Conservation (phyloP, 2,329 filamentous ascomycete species). For the Fusarium sp. region DNA sequence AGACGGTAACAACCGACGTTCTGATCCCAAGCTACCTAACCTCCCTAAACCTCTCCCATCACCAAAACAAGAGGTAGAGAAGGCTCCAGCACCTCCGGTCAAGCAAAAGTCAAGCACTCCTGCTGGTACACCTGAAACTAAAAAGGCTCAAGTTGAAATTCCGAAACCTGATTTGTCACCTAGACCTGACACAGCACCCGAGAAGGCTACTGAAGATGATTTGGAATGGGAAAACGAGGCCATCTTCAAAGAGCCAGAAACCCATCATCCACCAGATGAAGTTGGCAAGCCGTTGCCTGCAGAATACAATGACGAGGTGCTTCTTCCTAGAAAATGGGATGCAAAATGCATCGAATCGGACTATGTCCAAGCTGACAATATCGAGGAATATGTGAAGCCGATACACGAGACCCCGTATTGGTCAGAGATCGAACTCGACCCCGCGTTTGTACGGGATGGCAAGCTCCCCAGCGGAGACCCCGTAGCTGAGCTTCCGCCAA, state of each 20-base stretch:
- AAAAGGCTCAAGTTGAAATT: slow-evolving; percentile 23
- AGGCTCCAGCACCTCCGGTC: not conserved
- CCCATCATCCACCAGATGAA: slow-evolving; percentile 59
- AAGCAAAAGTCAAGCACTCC: slow-evolving; percentile 26
- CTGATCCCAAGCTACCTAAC: slow-evolving; percentile 18
- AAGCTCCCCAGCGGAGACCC: slow-evolving; percentile 44
- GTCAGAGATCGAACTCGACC: slow-evolving; percentile 59
- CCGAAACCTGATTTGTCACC: slow-evolving; percentile 19
- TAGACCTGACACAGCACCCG: slow-evolving; percentile 17
- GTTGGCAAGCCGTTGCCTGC: slow-evolving; percentile 62
- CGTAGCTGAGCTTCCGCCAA: slow-evolving; percentile 27
- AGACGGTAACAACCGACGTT: slow-evolving; percentile 31
- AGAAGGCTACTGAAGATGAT: slow-evolving; percentile 47
- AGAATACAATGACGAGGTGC: slow-evolving; percentile 61
- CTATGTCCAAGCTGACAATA: slow-evolving; percentile 61
- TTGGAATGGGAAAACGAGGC: slow-evolving; percentile 57
- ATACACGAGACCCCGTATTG: slow-evolving; percentile 60
- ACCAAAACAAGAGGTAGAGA: slow-evolving; percentile 51
- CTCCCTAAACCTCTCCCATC: slow-evolving; percentile 40
- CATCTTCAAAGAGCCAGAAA: slow-evolving; percentile 57
- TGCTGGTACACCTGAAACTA: slow-evolving; percentile 16
- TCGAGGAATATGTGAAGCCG: slow-evolving; percentile 59
- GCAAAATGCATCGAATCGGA: slow-evolving; percentile 61
- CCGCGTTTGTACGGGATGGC: slow-evolving; percentile 56
- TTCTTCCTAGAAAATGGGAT: slow-evolving; percentile 62